Base-by-base conservation (phyloP, 495 filamentous ascomycete genomes). In the Bathelium albidoporum region DNA sequence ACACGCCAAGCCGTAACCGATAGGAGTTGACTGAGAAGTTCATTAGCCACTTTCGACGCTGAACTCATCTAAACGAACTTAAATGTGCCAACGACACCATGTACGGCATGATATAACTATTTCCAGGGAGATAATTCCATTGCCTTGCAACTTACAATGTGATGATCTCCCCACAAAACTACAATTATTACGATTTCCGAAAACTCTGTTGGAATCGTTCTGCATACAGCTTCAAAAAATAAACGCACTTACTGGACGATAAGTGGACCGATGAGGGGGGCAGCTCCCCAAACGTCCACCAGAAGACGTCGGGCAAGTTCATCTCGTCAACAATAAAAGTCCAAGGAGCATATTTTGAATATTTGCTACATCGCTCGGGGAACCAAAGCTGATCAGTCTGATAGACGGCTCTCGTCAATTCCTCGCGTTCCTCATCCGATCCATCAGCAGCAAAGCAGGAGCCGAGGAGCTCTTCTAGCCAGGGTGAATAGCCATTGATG, bases 231-330 rank as follows among this genome's bases (percentile, higher is more conserved):
- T 16, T 49, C 20, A 49, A 5, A 49, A 22, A 49, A 20, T 22
- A 49, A 22, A 24, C 26, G 20, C 3, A 29, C 49, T 29, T 55
- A 55, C 49, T 20, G 20, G 49, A 26, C 9, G 49, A 55, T 55
- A 55, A 29, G 29, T 20, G 49, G 26, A 11, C 68, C 22, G 34
- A 28, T 9, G 41, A 5, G 7, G 65, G 68, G 16, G 68, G 68
- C 18, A 65, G 59, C 53, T 65, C 45, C 24, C 41, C 65, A 31
- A 68, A 65, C 2, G 65, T 65, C 68, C 68, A 70, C 62, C 63
- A 68, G 59, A 65, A 70, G 58, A 70, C 68, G 24, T 70, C 65
- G 16, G 68, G 65, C 1, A 70, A 63, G 32, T 70, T 70, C 65
- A 70, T 65, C 24, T 70, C 60, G 41, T 70, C 68, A 31, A 67